phyloP scores from a whole-genome alignment of 2,329 filamentous ascomycete genomes.

The Paracoccidioides lutzii region DNA sequence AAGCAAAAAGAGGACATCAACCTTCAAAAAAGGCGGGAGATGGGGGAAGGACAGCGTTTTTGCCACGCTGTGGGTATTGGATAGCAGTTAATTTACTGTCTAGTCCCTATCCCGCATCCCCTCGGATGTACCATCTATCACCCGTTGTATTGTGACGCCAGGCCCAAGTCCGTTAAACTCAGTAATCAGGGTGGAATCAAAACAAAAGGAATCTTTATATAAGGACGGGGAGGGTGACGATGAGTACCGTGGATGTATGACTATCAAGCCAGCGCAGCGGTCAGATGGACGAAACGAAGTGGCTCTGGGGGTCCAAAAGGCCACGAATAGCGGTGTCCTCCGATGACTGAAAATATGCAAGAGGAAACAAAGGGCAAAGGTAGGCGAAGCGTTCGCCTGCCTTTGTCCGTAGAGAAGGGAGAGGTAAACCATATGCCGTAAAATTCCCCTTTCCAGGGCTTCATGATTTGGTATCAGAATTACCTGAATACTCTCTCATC shows the following conservation, averaged over 20 bases:
- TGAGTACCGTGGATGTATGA: neutral
- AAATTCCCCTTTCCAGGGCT: neutral
- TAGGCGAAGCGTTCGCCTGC: neutral
- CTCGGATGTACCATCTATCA: too few species aligned
- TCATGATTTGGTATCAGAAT: neutral
- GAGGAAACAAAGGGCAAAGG: neutral
- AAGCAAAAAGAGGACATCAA: neutral
- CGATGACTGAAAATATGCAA: neutral
- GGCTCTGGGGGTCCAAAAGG: neutral
- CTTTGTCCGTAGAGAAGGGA: neutral
- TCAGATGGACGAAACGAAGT: neutral
- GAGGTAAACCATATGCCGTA: too few species aligned
- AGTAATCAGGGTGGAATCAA: neutral
- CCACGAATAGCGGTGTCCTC: neutral
- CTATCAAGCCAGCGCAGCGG: neutral
- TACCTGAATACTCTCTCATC: constrained; percentile 24
- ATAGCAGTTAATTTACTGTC: too few species aligned
- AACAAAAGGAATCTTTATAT: neutral
- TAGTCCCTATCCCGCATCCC: too few species aligned
- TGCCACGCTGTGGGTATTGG: too few species aligned
- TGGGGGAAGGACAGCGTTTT: too few species aligned
- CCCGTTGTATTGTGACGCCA: too few species aligned
- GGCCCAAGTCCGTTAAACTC: neutral
- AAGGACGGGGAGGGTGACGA: neutral
- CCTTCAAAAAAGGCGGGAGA: neutral